phyloP scores from a whole-genome alignment of 148 eudicot species.

The Salicornia ramosissima region DNA sequence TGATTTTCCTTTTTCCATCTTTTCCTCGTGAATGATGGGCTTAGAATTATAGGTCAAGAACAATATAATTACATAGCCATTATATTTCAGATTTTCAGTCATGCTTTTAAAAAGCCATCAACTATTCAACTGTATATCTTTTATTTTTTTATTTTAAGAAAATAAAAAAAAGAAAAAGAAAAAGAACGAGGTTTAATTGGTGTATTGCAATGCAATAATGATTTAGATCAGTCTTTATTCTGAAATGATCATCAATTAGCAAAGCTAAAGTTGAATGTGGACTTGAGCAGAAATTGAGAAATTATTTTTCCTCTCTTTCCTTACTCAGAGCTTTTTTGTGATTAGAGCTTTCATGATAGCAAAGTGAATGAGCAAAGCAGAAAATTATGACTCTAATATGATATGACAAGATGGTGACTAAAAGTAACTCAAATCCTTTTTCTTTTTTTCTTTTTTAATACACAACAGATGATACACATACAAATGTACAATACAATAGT shows the following conservation, averaged over 20 bases:
- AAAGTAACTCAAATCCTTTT: no score
- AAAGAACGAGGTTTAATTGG: no score
- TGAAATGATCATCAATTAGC: slow-evolving; percentile 2
- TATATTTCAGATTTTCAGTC: slow-evolving; percentile 5
- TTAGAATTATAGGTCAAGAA: slow-evolving; percentile 6
- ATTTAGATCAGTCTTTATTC: background rate
- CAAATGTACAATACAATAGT: no score
- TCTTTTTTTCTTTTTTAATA: no score
- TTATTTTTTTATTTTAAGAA: no score
- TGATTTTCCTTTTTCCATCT: no score
- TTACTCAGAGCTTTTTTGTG: background rate
- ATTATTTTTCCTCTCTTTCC: background rate
- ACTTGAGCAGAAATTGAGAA: background rate
- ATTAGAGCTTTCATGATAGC: background rate
- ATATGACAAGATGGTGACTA: background rate
- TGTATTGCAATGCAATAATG: background rate
- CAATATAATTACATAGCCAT: slow-evolving; percentile 21
- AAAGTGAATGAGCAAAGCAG: background rate
- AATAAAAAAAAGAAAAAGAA: no score
- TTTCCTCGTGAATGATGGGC: no score
- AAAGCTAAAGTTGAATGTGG: background rate
- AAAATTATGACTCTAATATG: background rate
- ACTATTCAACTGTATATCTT: background rate
- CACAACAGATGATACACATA: no score
- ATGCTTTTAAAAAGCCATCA: background rate